These are phyloP conservation scores for Yamadazyma akitaensis DNA, from an alignment of 805 yeast species.

Conservation along the genomic window DNA sequence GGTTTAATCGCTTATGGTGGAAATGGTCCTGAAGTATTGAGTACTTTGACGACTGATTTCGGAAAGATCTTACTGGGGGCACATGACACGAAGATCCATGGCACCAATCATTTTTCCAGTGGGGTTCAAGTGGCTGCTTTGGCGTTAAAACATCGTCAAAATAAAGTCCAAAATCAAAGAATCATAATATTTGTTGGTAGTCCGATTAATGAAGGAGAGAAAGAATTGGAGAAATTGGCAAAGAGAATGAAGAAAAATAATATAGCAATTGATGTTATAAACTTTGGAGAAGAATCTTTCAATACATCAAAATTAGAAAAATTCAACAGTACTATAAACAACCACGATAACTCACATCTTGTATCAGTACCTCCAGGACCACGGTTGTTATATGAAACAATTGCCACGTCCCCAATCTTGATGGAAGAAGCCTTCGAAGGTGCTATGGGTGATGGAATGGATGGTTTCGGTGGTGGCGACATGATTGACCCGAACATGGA, in stretches of 20 bases:
- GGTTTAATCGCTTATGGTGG: slow-evolving; percentile 91
- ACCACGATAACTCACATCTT: slow-evolving; percentile 75
- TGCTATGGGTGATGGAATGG: slow-evolving; percentile 38
- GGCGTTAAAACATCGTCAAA: slow-evolving; percentile 94
- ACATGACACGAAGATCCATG: slow-evolving; percentile 72
- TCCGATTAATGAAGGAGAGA: slow-evolving; percentile 68
- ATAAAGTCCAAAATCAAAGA: slow-evolving; percentile 87
- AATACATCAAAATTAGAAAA: slow-evolving; percentile 79
- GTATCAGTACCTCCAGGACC: slow-evolving; percentile 89
- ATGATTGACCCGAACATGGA: slow-evolving; percentile 81
- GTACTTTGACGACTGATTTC: slow-evolving; percentile 81
- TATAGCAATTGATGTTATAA: slow-evolving; percentile 83
- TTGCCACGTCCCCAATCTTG: slow-evolving; percentile 73
- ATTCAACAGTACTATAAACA: slow-evolving; percentile 70
- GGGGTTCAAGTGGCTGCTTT: slow-evolving; percentile 89
- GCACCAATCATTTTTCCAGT: slow-evolving; percentile 64
- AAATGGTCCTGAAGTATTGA: slow-evolving; percentile 75
- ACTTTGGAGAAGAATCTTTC: slow-evolving; percentile 82
- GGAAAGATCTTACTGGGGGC: slow-evolving; percentile 83
- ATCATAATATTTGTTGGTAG: slow-evolving; percentile 87
- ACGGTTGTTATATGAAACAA: slow-evolving; percentile 73
- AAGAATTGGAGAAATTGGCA: slow-evolving; percentile 78
- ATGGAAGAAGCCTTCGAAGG: slow-evolving; percentile 59
- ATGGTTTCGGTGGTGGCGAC: slow-evolving; percentile 36
- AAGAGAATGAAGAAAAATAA: slow-evolving; percentile 91